phyloP scores from a whole-genome alignment of 768 basidiomycete genomes.

The Tulasnella sp. region DNA sequence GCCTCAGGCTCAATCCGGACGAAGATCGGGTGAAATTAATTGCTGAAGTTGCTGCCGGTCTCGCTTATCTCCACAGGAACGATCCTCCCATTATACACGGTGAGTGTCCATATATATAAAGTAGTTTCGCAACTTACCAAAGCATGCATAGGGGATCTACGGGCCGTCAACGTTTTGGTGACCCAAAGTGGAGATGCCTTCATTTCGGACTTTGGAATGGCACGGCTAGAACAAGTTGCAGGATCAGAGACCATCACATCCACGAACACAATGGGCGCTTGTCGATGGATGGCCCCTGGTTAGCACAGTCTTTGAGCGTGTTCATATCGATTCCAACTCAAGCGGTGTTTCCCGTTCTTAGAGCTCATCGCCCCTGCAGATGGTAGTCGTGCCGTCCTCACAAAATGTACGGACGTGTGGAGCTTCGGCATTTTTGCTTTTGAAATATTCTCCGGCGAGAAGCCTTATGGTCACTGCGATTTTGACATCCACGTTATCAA shows the following conservation, averaged over 20 bases:
- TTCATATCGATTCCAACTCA: too few species aligned
- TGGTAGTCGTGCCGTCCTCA: constrained; percentile 11
- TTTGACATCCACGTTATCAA: constrained; percentile 31
- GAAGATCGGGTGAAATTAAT: constrained; percentile 4
- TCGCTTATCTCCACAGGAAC: constrained; percentile 16
- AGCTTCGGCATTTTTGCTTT: constrained; percentile 40
- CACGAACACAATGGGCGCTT: constrained; percentile 22
- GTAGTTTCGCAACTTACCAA: background rate
- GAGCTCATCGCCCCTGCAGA: constrained; percentile 29
- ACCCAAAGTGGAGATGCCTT: constrained; percentile 31
- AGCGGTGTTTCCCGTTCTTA: too few species aligned
- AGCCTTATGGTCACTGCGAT: constrained; percentile 30
- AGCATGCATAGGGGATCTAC: constrained; percentile 25
- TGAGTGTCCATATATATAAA: constrained; percentile 18
- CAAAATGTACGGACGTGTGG: constrained; percentile 38
- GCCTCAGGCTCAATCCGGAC: constrained; percentile 4
- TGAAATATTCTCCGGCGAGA: constrained; percentile 37
- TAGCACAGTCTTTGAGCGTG: background rate
- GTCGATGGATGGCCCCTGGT: constrained; percentile 23
- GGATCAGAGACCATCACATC: constrained; percentile 2
- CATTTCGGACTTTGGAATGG: constrained; percentile 39
- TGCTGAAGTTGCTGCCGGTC: background rate
- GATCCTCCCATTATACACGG: constrained; percentile 11
- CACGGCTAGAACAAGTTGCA: constrained; percentile 19
- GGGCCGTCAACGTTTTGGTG: constrained; percentile 33